Evolutionary conservation across 768 basidiomycete species (phyloP).

Genomic region (Phlegmacium glaucopus): DNA sequence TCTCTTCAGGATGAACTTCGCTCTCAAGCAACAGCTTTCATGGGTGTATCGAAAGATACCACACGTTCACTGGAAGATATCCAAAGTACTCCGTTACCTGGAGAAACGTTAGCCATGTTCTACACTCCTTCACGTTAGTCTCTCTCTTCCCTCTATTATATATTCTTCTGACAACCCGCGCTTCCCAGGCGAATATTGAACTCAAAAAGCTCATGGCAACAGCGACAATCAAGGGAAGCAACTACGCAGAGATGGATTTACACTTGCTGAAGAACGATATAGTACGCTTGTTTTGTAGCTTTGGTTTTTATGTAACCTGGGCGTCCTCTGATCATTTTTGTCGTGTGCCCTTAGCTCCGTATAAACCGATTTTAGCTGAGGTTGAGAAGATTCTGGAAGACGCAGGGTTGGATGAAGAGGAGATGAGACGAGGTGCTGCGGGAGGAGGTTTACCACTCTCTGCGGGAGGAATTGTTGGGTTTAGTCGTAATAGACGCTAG

Average conservation of each 20-base stretch:
- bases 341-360: too few relatives aligned
- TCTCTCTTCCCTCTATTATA: conserved; percentile 33
- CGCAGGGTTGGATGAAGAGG: conserved; percentile 82
- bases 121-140: too few relatives aligned
- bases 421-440: conserved; percentile 60
- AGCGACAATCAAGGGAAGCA: conserved; percentile 74
- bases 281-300: conserved; percentile 47
- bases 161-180: neutral
- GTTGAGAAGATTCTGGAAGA: conserved; percentile 87
- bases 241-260: conserved; percentile 75
- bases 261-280: conserved; percentile 70
- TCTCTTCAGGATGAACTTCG: conserved; percentile 33
- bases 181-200: conserved; percentile 72
- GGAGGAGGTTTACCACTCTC: conserved; percentile 31
- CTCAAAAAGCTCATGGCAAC: conserved; percentile 55
- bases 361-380: conserved; percentile 80
- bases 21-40: conserved; percentile 35
- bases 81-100: conserved; percentile 73
- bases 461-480: conserved; percentile 34
- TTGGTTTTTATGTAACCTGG: too few relatives aligned
- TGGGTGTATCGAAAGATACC: conserved; percentile 62
- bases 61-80: conserved; percentile 65
- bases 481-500: conserved; percentile 50
- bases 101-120: conserved; percentile 81
- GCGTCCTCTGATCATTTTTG: too few relatives aligned